Percentiles rank a stretch among this genome's conserved stretches.
phyloP scores from a whole-genome alignment of 2,329 filamentous ascomycete species.

The Verticillium zaregamsianum region DNA sequence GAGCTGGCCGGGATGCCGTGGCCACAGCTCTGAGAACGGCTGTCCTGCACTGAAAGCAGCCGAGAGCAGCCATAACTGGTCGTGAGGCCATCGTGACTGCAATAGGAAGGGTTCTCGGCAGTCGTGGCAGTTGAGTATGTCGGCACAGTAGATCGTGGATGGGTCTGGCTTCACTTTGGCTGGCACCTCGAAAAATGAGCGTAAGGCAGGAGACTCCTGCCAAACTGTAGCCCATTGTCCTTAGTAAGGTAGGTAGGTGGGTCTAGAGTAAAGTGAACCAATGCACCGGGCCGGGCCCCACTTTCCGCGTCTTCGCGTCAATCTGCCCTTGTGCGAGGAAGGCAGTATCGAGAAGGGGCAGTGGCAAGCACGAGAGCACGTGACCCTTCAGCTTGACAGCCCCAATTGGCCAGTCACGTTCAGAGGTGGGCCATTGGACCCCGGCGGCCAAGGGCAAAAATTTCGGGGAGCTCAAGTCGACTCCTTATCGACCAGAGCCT shows the following conservation, averaged over 20 bases:
- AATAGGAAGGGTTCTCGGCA: not conserved
- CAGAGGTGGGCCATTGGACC: not conserved
- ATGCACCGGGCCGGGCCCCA: not conserved
- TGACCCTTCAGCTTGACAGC: not conserved
- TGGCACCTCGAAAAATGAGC: not conserved
- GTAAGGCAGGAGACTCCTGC: not conserved
- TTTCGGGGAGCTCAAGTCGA: constrained; percentile 2
- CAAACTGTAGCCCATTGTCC: not conserved
- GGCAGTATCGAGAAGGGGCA: not conserved
- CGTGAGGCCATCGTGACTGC: constrained; percentile 16
- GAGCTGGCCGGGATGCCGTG: constrained; percentile 1
- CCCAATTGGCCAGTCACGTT: not conserved
- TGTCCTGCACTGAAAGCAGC: constrained; percentile 22
- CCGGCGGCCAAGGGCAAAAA: not conserved
- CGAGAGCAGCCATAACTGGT: constrained; percentile 15
- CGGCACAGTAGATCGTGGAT: not conserved
- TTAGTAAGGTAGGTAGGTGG: too few relatives aligned
- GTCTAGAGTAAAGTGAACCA: not conserved
- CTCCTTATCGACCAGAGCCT: not conserved
- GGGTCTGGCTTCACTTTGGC: not conserved
- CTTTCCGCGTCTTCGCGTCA: not conserved
- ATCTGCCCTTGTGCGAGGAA: not conserved
- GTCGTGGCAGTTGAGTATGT: not conserved
- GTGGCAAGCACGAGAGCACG: not conserved
- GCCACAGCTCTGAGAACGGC: constrained; percentile 18